phyloP scores from a whole-genome alignment of 371 early-diverging fungal genomes.

The Capillidium rhysosporum region DNA sequence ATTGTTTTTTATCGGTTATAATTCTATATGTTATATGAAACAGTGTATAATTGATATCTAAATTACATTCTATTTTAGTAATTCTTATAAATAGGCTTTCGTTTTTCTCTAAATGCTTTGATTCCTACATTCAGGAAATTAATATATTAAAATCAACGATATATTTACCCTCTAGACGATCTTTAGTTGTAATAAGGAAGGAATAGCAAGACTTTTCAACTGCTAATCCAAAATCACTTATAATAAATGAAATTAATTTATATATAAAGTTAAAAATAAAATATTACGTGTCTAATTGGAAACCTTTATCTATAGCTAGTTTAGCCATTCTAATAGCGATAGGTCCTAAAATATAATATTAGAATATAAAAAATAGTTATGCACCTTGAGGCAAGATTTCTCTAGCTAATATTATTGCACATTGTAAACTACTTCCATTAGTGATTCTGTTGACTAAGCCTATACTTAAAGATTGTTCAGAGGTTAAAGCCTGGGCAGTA shows the following conservation, averaged over 20 bases:
- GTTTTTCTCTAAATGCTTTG: conserved; percentile 49
- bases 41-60: too few species aligned
- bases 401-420: conserved; percentile 57
- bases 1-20: too few species aligned
- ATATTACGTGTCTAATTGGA: conserved; percentile 58
- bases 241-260: not conserved
- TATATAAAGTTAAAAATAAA: not conserved
- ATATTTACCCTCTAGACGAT: conserved; percentile 63
- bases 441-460: conserved; percentile 28
- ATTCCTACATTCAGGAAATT: not conserved
- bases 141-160: not conserved
- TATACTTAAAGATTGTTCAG: conserved; percentile 21
- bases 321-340: conserved; percentile 79
- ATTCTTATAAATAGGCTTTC: conserved; percentile 73
- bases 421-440: conserved; percentile 54
- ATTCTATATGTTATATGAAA: too few species aligned
- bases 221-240: conserved; percentile 62
- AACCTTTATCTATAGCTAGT: conserved; percentile 59
- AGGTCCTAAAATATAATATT: conserved; percentile 30
- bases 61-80: too few species aligned
- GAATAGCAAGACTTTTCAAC: conserved; percentile 87
- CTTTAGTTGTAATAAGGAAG: conserved; percentile 80
- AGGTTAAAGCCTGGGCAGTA: conserved; percentile 50
- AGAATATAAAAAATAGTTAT: conserved; percentile 11
- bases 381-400: conserved; percentile 65